These are phyloP conservation scores for Apiospora pterosperma DNA, from an alignment of 2,329 filamentous ascomycete genomes.

Conservation along the genomic window DNA sequence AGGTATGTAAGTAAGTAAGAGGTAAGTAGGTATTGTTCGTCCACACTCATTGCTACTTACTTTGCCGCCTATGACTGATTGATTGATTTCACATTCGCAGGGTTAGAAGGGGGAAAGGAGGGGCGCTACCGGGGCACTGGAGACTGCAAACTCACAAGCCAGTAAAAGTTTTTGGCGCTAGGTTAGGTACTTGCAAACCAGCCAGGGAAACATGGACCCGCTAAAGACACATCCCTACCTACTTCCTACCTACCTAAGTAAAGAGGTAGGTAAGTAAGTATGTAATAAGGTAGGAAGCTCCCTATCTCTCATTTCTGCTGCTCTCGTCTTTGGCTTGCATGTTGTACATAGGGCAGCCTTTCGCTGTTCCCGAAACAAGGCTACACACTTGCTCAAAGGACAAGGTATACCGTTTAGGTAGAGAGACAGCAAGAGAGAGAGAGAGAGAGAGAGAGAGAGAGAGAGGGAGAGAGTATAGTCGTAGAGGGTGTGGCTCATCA, in stretches of 20 bases:
- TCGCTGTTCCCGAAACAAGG: neutral
- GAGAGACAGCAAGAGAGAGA: too few relatives aligned
- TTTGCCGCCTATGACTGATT: neutral
- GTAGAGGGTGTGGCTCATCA: neutral
- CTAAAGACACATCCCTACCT: neutral
- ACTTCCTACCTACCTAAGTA: neutral
- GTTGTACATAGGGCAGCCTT: neutral
- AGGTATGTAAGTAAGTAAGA: neutral
- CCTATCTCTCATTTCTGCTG: neutral
- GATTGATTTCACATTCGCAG: too few relatives aligned
- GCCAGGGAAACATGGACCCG: neutral
- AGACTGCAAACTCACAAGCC: slow-evolving; percentile 3
- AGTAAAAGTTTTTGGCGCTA: slow-evolving; percentile 1
- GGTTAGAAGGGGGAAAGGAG: slow-evolving; percentile 1
- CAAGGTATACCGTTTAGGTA: too few relatives aligned
- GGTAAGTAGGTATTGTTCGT: neutral
- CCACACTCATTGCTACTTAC: neutral
- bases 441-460: neutral
- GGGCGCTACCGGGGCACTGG: slow-evolving; percentile 2
- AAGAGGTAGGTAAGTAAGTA: neutral
- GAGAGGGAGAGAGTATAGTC: neutral
- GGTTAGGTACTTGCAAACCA: neutral
- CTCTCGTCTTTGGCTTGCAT: too few relatives aligned
- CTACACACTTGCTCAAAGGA: too few relatives aligned
- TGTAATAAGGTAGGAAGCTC: neutral